These are phyloP conservation scores for Lepidium africanum DNA, from an alignment of 345 rosid genomes.

Conservation along the genomic window DNA sequence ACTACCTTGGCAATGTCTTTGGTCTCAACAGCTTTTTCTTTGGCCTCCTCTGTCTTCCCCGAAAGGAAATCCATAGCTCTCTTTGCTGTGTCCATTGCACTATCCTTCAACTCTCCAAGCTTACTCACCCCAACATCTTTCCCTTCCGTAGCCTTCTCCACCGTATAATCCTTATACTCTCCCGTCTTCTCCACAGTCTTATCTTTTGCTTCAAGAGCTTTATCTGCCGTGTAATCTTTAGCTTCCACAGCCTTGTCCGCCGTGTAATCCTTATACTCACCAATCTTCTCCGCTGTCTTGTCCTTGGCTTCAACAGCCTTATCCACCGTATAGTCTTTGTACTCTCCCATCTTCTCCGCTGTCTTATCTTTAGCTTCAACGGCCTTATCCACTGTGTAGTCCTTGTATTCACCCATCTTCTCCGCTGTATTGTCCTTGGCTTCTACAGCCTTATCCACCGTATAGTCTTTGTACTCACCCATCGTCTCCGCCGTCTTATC, in stretches of 20 bases:
- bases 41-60: conserved; percentile 48
- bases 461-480: conserved; percentile 6
- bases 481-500: conserved; percentile 9
- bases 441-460: conserved; percentile 2
- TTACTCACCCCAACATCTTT: conserved; percentile 32
- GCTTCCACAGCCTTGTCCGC: conserved; percentile 24
- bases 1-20: conserved; percentile 35
- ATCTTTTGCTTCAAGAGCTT: conserved; percentile 27
- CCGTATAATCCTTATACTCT: conserved; percentile 21
- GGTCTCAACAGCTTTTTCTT: conserved; percentile 43
- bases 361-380: conserved; percentile 17
- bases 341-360: conserved; percentile 2
- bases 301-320: conserved; percentile 19
- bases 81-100: conserved; percentile 49
- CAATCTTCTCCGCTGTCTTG: background rate
- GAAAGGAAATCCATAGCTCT: conserved; percentile 48
- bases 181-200: conserved; percentile 18
- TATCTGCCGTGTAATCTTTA: conserved; percentile 26
- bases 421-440: background rate
- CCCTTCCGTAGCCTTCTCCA: conserved; percentile 28
- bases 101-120: conserved; percentile 40
- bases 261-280: too few relatives aligned
- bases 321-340: background rate
- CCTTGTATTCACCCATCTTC: background rate
- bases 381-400: conserved; percentile 4